A percentile compares a stretch with the other conserved stretches of the same genome.
These are phyloP conservation scores for Graphilbum ipis-grandicollis DNA, from an alignment of 2,329 filamentous ascomycete species.

Conservation along the genomic window DNA sequence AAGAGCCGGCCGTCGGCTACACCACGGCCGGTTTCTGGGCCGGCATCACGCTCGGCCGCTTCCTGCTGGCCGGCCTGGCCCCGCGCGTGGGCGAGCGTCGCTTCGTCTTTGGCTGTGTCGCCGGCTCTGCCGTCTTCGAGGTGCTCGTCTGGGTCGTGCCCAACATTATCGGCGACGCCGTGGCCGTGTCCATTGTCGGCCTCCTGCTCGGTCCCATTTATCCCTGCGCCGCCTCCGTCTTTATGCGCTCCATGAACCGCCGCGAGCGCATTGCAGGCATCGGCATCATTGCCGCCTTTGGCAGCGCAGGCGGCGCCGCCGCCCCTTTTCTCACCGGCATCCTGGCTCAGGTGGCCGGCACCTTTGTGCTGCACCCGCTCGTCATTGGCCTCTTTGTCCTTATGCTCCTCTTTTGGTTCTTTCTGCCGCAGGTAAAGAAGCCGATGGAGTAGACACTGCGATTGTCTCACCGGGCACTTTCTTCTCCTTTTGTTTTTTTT, in stretches of 20 bases:
- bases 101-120: slow-evolving; percentile 46
- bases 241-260: slow-evolving; percentile 40
- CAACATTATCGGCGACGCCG: slow-evolving; percentile 53
- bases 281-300: slow-evolving; percentile 52
- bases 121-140: slow-evolving; percentile 49
- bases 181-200: slow-evolving; percentile 52
- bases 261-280: slow-evolving; percentile 45
- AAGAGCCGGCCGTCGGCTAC: slow-evolving; percentile 58
- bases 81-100: slow-evolving; percentile 51
- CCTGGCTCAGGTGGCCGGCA: slow-evolving; percentile 41
- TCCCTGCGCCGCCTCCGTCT: slow-evolving; percentile 50
- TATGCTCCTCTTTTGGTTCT: slow-evolving; percentile 51
- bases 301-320: slow-evolving; percentile 49
- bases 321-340: slow-evolving; percentile 50
- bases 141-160: slow-evolving; percentile 65
- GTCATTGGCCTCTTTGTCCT: slow-evolving; percentile 45
- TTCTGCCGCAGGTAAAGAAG: slow-evolving; percentile 39
- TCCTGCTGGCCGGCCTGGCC: slow-evolving; percentile 49
- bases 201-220: slow-evolving; percentile 65
- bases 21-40: slow-evolving; percentile 57
- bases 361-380: slow-evolving; percentile 49
- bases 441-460: slow-evolving; percentile 34
- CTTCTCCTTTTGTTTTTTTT: background rate
- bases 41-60: slow-evolving; percentile 61
- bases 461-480: too few species aligned